phyloP scores from a whole-genome alignment of 495 filamentous ascomycete species.

The Aspergillus wentii region DNA sequence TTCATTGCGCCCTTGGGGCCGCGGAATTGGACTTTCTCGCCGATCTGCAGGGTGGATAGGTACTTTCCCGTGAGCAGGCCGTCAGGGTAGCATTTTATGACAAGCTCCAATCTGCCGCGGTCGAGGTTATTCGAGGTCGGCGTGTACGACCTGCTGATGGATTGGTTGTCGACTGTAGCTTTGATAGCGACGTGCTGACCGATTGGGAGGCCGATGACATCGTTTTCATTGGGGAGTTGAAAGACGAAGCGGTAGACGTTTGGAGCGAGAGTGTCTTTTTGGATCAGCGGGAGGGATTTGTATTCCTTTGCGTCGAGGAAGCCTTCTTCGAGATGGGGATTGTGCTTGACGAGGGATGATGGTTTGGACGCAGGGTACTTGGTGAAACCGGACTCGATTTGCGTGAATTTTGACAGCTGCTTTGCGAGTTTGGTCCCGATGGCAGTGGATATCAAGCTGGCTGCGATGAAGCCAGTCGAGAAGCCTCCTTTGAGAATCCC shows the following conservation, averaged over 20 bases:
- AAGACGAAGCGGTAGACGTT: slow-evolving; percentile 47
- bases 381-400: slow-evolving; percentile 31
- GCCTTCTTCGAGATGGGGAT: slow-evolving; percentile 28
- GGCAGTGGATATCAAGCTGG: slow-evolving; percentile 18
- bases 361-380: slow-evolving; percentile 35
- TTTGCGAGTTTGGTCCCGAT: slow-evolving; percentile 17
- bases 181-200: slow-evolving; percentile 51
- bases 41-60: slow-evolving; percentile 35
- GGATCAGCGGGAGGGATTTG: slow-evolving; percentile 36
- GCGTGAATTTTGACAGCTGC: slow-evolving; percentile 20
- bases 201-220: slow-evolving; percentile 46
- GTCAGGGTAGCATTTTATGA: slow-evolving; percentile 45
- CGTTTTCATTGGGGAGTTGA: slow-evolving; percentile 32
- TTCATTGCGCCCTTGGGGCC: slow-evolving; percentile 46
- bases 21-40: slow-evolving; percentile 40
- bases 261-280: slow-evolving; percentile 36
- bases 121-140: slow-evolving; percentile 50
- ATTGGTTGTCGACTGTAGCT: slow-evolving; percentile 35
- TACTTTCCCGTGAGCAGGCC: slow-evolving; percentile 45
- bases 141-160: slow-evolving; percentile 45
- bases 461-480: slow-evolving; percentile 30
- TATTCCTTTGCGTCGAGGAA: slow-evolving; percentile 45
- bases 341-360: slow-evolving; percentile 17
- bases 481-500: no score
- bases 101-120: slow-evolving; percentile 37